Evolutionary conservation across 768 basidiomycete species (phyloP).

Genomic region (Auriscalpium orientale): DNA sequence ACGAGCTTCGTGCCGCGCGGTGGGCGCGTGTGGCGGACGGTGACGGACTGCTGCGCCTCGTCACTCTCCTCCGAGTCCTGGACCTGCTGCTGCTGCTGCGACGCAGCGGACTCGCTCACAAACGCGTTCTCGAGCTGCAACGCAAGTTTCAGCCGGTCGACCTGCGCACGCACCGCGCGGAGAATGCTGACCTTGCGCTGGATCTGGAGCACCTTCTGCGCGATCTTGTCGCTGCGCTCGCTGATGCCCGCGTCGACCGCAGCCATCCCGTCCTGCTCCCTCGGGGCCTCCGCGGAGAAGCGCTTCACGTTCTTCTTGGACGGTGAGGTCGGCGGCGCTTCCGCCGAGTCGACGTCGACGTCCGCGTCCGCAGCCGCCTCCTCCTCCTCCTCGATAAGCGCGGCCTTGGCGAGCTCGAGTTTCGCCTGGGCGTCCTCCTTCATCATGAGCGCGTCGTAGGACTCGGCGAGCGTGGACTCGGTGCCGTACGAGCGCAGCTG

Average conservation of each 20-base stretch:
- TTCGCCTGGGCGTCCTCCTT: slow-evolving; percentile 37
- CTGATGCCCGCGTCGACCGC: slow-evolving; percentile 86
- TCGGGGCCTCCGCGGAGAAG: slow-evolving; percentile 66
- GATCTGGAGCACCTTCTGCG: slow-evolving; percentile 81
- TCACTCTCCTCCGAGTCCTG: slow-evolving; percentile 7
- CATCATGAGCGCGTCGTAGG: slow-evolving; percentile 36
- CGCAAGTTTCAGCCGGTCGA: neutral
- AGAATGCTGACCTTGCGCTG: slow-evolving; percentile 67
- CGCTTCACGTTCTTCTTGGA: slow-evolving; percentile 52
- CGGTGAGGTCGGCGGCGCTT: slow-evolving; percentile 19
- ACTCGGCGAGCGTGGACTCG: slow-evolving; percentile 73
- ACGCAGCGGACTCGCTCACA: slow-evolving; percentile 35
- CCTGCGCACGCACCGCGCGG: slow-evolving; percentile 11
- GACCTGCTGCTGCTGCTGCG: too few relatives aligned
- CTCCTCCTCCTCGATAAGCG: slow-evolving; percentile 41
- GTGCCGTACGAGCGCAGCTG: slow-evolving; percentile 67
- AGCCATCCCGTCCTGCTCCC: slow-evolving; percentile 68
- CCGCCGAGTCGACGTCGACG: neutral
- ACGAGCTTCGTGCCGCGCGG: slow-evolving; percentile 25
- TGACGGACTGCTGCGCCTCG: slow-evolving; percentile 23
- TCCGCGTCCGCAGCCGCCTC: neutral
- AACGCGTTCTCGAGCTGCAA: slow-evolving; percentile 72
- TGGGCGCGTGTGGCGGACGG: slow-evolving; percentile 21
- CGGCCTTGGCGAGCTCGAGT: slow-evolving; percentile 47
- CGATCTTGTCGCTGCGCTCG: slow-evolving; percentile 79